These are phyloP conservation scores for Alliaria petiolata DNA, from an alignment of 345 rosid species.

Conservation along the genomic window DNA sequence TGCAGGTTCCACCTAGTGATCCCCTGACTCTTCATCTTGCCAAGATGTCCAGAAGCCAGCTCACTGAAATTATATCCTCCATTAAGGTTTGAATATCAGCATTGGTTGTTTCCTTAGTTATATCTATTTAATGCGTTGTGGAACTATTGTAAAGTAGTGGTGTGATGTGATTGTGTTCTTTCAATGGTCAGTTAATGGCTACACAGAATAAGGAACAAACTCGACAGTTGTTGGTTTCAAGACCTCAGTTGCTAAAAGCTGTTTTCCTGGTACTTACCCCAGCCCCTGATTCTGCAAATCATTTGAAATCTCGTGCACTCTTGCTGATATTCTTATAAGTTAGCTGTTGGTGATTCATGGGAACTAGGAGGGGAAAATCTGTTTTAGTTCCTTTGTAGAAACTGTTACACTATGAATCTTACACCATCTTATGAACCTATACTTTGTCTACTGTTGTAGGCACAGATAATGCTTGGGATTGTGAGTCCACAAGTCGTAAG, in stretches of 20 bases:
- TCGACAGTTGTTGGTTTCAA: slow-evolving; percentile 66
- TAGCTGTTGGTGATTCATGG: not conserved
- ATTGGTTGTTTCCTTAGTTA: not conserved
- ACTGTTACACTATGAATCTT: not conserved
- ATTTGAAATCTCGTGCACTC: not conserved
- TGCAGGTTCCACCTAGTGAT: slow-evolving; percentile 57
- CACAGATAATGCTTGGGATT: slow-evolving; percentile 84
- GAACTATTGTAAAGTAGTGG: not conserved
- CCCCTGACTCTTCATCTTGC: slow-evolving; percentile 92
- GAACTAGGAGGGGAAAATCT: not conserved
- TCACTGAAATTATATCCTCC: slow-evolving; percentile 69
- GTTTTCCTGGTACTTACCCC: slow-evolving; percentile 65
- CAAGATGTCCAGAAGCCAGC: slow-evolving; percentile 82
- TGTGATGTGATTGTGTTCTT: slow-evolving; percentile 14
- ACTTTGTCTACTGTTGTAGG: slow-evolving; percentile 41
- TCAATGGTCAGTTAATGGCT: slow-evolving; percentile 55
- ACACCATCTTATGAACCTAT: slow-evolving; percentile 13
- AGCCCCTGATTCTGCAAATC: not conserved
- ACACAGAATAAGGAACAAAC: slow-evolving; percentile 69
- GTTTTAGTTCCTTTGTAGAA: not conserved
- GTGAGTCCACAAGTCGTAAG: slow-evolving; percentile 79
- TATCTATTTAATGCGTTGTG: not conserved
- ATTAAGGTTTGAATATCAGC: slow-evolving; percentile 52
- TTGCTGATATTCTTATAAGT: not conserved
- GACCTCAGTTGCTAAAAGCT: slow-evolving; percentile 79